A percentile compares a stretch with the other conserved stretches of the same genome.
Evolutionary conservation across 2,329 filamentous ascomycete species (phyloP).

Genomic region (Fusarium concolor): DNA sequence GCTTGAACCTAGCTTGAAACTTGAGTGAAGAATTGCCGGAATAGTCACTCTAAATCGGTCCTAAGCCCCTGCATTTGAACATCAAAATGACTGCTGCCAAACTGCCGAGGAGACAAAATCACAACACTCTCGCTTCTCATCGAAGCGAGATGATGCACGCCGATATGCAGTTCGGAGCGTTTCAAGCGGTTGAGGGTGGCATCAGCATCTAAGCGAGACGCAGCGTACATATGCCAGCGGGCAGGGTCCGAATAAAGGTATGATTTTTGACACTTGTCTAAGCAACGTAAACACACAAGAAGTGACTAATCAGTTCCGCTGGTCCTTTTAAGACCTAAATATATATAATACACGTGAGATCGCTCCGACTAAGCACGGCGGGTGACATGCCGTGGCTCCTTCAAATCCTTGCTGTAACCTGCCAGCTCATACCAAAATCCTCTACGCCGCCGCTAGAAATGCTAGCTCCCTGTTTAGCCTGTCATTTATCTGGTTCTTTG

Average conservation of each 20-base stretch:
- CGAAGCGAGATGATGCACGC: not conserved
- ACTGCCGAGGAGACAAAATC: not conserved
- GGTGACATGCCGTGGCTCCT: not conserved
- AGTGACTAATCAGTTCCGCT: not conserved
- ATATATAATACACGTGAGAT: not conserved
- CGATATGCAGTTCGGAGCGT: not conserved
- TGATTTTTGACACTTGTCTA: conserved; percentile 30
- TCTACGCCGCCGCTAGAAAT: not conserved
- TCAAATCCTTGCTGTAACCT: not conserved
- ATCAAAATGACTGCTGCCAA: not conserved
- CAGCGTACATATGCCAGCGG: not conserved
- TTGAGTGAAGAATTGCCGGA: not conserved
- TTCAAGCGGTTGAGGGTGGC: not conserved
- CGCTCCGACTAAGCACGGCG: not conserved
- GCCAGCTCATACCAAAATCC: not conserved
- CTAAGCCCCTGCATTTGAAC: not conserved
- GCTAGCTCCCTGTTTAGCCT: not conserved
- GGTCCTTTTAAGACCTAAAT: not conserved
- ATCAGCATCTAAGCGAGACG: conserved; percentile 5
- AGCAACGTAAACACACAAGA: not conserved
- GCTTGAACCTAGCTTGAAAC: not conserved
- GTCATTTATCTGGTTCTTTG: not conserved
- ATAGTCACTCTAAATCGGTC: not conserved
- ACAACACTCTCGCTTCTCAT: not conserved
- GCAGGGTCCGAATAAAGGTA: conserved; percentile 21